Base-by-base conservation (phyloP, 257 asterid genomes). In the Solanum etuberosum region DNA sequence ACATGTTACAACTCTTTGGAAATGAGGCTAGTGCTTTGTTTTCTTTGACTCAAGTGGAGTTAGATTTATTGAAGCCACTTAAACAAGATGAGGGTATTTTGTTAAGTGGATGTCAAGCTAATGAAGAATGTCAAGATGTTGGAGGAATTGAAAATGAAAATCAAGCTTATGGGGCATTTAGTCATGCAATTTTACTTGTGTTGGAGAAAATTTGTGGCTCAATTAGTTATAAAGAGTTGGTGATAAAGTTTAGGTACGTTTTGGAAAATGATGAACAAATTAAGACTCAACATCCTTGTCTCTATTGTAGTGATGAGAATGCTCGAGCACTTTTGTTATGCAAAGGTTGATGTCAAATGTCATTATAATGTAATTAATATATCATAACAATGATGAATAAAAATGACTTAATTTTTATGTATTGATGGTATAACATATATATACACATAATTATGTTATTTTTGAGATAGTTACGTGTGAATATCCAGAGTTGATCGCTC, bases 61-160 rank as follows among this genome's bases (percentile, higher is more conserved):
- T 25, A 57, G 88, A 88, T 40, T 37, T 88, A 25, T 43, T 27
- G 61, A 89, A 90, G 92, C 91, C 93, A 46, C 70, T 93, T 86
- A 92, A 90, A 88, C 90, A 90, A 48, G 98, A 96, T 31, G 94
- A 94, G 87, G 98, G 99, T 81, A 93, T 96, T 83, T 89, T 96
- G 51, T 92, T 95, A 9, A 95, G 98, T 37, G 99, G 98, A 16
- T 96, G 99, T 57, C 94, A 96, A 85, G 89, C 91, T n/a, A 86
- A 94, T 23, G 98, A 95, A 89, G 89, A 93, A 11, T 95, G 98
- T 23, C 94, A 93, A 18, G 99, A 96, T 86, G 94, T 93, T 86
- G 87, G 86, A 38, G 87, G 8, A 37, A 83, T 20, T 51, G 96
- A 88, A 59, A 86, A 87, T 15, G 91, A 89, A 63, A 83, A 86